These are phyloP conservation scores for Antitrichia curtipendula DNA, from an alignment of 225 moss, liverwort and hornwort species.

Conservation along the genomic window DNA sequence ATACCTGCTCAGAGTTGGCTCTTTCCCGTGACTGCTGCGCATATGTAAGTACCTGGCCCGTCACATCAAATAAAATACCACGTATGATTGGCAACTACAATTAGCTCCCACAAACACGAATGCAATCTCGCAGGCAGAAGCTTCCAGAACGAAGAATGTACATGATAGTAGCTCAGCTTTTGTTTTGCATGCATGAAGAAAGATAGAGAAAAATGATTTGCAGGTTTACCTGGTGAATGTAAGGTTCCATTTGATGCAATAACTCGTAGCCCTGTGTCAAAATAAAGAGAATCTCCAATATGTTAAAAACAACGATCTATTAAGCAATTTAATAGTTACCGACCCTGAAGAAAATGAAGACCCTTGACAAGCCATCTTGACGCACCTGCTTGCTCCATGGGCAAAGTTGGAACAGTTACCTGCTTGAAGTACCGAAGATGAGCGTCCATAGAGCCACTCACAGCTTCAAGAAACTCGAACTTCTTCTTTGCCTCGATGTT, in stretches of 20 bases:
- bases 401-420: slow-evolving; percentile 2
- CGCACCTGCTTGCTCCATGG: not conserved
- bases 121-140: not conserved
- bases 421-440: slow-evolving; percentile 94
- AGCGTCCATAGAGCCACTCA: slow-evolving; percentile 94
- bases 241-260: slow-evolving; percentile 95
- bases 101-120: not conserved
- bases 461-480: slow-evolving; percentile 96
- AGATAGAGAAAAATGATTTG: not conserved
- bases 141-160: not conserved
- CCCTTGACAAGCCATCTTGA: not conserved
- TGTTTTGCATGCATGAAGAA: not conserved
- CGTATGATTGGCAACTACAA: not conserved
- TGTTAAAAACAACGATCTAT: not conserved
- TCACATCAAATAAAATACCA: not conserved
- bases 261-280: slow-evolving; percentile 75
- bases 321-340: not conserved
- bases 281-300: not conserved
- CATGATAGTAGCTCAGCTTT: not conserved
- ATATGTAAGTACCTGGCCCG: slow-evolving; percentile 64
- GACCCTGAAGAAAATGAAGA: not conserved
- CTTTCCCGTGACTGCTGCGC: slow-evolving; percentile 93
- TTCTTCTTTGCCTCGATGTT: slow-evolving; percentile 95
- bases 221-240: slow-evolving; percentile 68
- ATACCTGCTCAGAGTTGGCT: slow-evolving; percentile 93